Evolutionary conservation across 306 rosid genomes (phyloP).

Genomic region (Gleditsia sinensis): DNA sequence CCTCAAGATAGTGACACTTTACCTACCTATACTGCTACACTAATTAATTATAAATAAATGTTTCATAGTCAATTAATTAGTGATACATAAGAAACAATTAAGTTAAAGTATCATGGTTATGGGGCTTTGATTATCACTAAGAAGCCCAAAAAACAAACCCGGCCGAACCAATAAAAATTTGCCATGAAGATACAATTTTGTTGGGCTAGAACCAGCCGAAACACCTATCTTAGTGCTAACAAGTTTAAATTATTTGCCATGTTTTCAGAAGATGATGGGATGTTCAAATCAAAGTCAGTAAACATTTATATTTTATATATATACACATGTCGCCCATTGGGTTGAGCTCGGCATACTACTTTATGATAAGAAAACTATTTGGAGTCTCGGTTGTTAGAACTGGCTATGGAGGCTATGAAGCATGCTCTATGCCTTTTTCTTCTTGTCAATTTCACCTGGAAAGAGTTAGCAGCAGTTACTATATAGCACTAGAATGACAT

Average conservation of each 20-base stretch:
- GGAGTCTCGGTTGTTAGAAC: not conserved
- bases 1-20: slow-evolving; percentile 48
- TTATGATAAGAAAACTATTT: not conserved
- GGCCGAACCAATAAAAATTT: not conserved
- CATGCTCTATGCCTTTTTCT: slow-evolving; percentile 9
- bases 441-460: not conserved
- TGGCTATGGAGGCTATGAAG: not conserved
- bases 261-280: slow-evolving; percentile 23
- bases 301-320: not conserved
- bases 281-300: slow-evolving; percentile 41
- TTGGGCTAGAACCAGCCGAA: not conserved
- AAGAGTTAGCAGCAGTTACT: not conserved
- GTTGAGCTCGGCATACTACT: slow-evolving; percentile 5
- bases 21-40: slow-evolving; percentile 46
- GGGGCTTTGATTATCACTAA: slow-evolving; percentile 38
- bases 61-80: slow-evolving; percentile 32
- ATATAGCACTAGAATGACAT: slow-evolving; percentile 36
- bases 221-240: not conserved
- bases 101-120: not conserved
- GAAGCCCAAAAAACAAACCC: slow-evolving; percentile 34
- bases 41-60: slow-evolving; percentile 37
- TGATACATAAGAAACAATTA: not conserved
- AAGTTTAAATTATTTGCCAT: not conserved
- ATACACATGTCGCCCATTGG: not conserved
- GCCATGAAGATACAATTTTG: not conserved